Conservation (phyloP, 2,329 filamentous ascomycete genomes). For the Geosmithia putterillii region DNA sequence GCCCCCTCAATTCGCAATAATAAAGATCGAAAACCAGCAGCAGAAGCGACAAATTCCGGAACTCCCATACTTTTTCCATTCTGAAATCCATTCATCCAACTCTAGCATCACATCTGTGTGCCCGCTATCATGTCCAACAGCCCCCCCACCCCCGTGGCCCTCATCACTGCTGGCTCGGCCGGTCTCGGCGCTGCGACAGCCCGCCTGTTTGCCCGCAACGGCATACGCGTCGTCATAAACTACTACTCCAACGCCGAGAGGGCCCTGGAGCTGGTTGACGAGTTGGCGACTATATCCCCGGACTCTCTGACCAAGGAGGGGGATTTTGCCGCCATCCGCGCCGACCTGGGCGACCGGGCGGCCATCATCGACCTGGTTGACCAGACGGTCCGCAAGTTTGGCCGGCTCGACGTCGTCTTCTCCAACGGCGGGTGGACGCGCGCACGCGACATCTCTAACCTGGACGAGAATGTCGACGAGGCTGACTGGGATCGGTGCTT, state of each 20-base stretch:
- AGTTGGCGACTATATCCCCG: slow-evolving; percentile 35
- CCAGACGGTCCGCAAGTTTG: slow-evolving; percentile 46
- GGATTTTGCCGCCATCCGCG: slow-evolving; percentile 42
- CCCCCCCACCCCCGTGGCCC: slow-evolving; percentile 15
- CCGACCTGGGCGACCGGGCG: slow-evolving; percentile 48
- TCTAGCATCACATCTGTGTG: too few relatives aligned
- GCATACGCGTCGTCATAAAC: slow-evolving; percentile 61
- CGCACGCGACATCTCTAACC: slow-evolving; percentile 27
- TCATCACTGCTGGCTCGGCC: slow-evolving; percentile 42
- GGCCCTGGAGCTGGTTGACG: slow-evolving; percentile 44
- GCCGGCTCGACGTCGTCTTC: slow-evolving; percentile 59
- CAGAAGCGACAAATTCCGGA: too few relatives aligned
- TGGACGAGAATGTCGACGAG: slow-evolving; percentile 42
- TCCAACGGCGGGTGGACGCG: slow-evolving; percentile 56
- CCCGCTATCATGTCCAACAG: too few relatives aligned
- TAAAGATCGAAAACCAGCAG: too few relatives aligned
- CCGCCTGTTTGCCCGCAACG: slow-evolving; percentile 54
- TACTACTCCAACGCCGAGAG: slow-evolving; percentile 50
- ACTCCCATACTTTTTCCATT: too few relatives aligned
- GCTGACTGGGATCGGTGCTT: slow-evolving; percentile 48
- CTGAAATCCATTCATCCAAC: too few relatives aligned
- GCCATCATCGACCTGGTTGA: slow-evolving; percentile 49
- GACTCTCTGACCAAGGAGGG: slow-evolving; percentile 6
- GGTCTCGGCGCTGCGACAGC: slow-evolving; percentile 61
- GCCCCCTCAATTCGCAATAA: too few relatives aligned